Percentiles rank a stretch among this genome's conserved stretches.
Conservation (phyloP, 305 asterid genomes). For the Solanum chacoense region DNA sequence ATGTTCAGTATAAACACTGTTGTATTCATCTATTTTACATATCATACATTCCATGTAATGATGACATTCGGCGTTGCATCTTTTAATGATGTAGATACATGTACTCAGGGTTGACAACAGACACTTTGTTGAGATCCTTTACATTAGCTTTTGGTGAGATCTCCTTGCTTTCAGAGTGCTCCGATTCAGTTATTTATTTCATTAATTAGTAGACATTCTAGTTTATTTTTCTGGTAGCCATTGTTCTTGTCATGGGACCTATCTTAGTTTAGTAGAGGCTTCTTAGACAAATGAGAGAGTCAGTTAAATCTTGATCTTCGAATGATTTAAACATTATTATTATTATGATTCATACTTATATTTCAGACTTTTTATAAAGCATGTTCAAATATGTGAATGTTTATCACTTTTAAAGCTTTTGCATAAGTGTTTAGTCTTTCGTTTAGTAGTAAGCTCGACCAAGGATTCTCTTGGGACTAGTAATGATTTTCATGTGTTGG, state of each 20-base stretch:
- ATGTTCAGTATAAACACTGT: background rate
- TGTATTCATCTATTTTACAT: background rate
- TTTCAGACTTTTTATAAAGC: background rate
- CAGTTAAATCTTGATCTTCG: background rate
- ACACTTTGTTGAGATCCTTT: background rate
- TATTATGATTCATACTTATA: no score
- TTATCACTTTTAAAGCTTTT: background rate
- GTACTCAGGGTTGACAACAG: background rate
- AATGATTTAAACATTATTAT: no score
- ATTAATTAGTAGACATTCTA: background rate
- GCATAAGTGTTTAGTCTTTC: background rate
- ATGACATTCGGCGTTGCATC: background rate
- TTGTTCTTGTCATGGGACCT: background rate
- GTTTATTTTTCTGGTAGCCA: background rate
- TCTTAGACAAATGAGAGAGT: background rate
- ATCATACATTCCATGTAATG: background rate
- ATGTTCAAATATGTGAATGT: background rate
- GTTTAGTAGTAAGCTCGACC: background rate
- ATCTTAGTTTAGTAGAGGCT: background rate
- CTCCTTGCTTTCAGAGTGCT: background rate
- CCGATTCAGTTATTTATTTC: background rate
- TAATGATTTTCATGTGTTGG: background rate
- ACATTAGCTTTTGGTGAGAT: no score
- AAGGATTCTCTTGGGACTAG: background rate
- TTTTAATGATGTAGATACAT: background rate